Base-by-base conservation (phyloP, 768 basidiomycete genomes). In the Lentinula sp. region DNA sequence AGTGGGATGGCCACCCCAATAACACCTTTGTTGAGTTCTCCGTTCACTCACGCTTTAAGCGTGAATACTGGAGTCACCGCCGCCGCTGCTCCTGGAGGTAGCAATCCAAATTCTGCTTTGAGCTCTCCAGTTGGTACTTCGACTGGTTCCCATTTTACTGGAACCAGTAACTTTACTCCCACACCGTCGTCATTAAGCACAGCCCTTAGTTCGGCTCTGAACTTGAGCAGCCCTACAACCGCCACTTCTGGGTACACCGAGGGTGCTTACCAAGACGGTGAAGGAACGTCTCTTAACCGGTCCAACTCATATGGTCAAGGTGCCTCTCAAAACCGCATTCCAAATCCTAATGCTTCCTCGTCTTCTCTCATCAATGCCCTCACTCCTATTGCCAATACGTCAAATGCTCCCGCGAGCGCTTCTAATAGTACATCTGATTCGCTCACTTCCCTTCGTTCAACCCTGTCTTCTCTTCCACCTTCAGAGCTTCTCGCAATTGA, bases 401-500 rank as follows among this genome's bases (percentile, higher is more conserved):
- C 37, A 13, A 39, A 56, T 11, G n/a, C 18, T 18, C n/a, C 54
- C 16, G 54, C 35, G 21, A 42, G 18, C 18, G 8, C 34, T 6
- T 6, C 9, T 8, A 35, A 34, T 32, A 34, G n/a, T 32, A 32
- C 31, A 4, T 32, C 31, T 48, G 31, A 18, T n/a, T 59, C 57
- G 13, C 57, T 59, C 11, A 32, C 31, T 37, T 34, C 45, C 31
- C 28, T 39, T n/a, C 48, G 16, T 35, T 59, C 57, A 16, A 75
- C 76, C 51, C 75, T 83, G 31, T 77, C 79, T 2, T 75, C 79
- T 40, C 83, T 82, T 67, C 81, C 77, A 5, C 85, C 88, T 67
- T 77, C 78, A 13, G 88, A 89, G 68, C 70, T 89, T 58, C 73
- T 85, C 10, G 88, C 88, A 65, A 85, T 90, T 6, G 87, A 93